Evolutionary conservation across 2,329 filamentous ascomycete genomes (phyloP), one percentile per base, ranked within the genome.

Genomic region (Ophiostoma sp.): DNA sequence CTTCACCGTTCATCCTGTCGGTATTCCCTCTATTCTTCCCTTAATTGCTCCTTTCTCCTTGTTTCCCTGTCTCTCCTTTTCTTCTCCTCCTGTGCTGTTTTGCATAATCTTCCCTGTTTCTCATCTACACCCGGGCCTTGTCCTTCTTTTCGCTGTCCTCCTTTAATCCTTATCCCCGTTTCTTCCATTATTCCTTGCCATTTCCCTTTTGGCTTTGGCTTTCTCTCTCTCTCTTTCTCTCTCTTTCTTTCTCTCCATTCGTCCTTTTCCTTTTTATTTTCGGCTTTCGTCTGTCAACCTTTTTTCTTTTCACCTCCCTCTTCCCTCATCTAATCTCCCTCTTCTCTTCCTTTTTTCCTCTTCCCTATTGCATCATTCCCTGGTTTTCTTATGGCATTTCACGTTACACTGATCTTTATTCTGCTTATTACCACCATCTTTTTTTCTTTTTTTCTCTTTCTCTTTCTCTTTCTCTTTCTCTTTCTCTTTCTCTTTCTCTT

Each of bases 101-200:
- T 55, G 49, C 49, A 55, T 55, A 55, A 55, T 55, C 49, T 55
- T 55, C 49, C 49, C 18, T 55, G 49, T 55, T 55, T 55, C 49
- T 55, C 49, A 4, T 55, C 18, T 27, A 55, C 49, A 55, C n/a
- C 49, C 16, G 49, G 49, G 49, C 49, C 49, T 36, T 60, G 9
- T 38, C 36, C 55, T 38, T 40, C n/a, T 38, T 62, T 27, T 14
- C 14, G 6, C 55, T 36, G 11, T 62, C 55, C 40, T 62, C 55
- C 36, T 36, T 62, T 42, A 41, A 18, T 63, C 16, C n/a, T 42
- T n/a, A 14, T 38, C 36, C 12, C 18, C 16, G 7, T n/a, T 62
- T 27, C 6, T 62, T 9, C 16, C 36, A 9, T 42, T 41, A 12
- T 62, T 62, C 7, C 8, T 60, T 40, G n/a, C 3, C 42, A 4